Conservation (phyloP, 768 basidiomycete species). For the Chiua virens region DNA sequence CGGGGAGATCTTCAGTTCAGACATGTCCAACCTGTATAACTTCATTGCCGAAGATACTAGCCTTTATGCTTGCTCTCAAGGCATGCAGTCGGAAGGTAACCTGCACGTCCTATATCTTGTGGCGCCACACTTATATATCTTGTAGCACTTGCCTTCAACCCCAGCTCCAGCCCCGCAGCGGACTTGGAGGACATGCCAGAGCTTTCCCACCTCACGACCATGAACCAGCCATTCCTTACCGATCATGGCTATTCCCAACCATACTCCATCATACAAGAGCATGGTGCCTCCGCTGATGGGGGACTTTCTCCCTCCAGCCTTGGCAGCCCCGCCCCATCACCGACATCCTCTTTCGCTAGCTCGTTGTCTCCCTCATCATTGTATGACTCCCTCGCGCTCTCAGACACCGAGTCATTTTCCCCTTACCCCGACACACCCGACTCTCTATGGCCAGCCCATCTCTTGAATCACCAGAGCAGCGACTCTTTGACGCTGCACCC, state of each 20-base stretch:
- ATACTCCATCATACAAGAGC: conserved; percentile 16
- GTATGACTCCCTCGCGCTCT: conserved; percentile 7
- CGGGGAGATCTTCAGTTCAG: not conserved
- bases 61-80: conserved; percentile 1
- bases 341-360: conserved; percentile 22
- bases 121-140: conserved; percentile 17
- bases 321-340: conserved; percentile 22
- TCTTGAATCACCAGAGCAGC: conserved; percentile 1
- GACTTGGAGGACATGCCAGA: conserved; percentile 22
- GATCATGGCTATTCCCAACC: conserved; percentile 5
- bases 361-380: conserved; percentile 25
- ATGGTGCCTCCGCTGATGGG: not conserved
- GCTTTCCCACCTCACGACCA: conserved; percentile 13
- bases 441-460: conserved; percentile 3
- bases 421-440: conserved; percentile 20
- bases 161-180: not conserved
- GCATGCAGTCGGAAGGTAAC: conserved; percentile 6
- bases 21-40: not conserved
- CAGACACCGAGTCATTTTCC: conserved; percentile 23
- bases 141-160: not conserved
- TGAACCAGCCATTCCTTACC: conserved; percentile 5
- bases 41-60: not conserved
- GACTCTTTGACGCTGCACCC: conserved; percentile 3
- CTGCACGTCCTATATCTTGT: not conserved
- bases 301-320: conserved; percentile 12